Conservation (phyloP, 257 asterid species). For the Ligustrum vulgare region DNA sequence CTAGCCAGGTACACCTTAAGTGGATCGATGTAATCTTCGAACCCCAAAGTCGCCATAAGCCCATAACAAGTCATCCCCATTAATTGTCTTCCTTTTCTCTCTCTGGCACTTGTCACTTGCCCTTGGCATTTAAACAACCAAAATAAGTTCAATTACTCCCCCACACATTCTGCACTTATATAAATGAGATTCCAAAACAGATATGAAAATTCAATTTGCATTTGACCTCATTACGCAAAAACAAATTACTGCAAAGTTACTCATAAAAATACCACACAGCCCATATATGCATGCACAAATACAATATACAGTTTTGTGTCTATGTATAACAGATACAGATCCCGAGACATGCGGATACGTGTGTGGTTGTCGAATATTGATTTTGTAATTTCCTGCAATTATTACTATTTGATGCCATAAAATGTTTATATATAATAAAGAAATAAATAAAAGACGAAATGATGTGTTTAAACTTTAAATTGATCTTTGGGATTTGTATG, state of each 20-base stretch:
- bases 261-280: not conserved
- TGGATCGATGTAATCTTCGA: slow-evolving; percentile 76
- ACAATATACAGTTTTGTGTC: not conserved
- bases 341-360: not conserved
- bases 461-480: not conserved
- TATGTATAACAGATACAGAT: not conserved
- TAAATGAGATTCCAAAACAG: slow-evolving; percentile 8
- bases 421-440: not conserved
- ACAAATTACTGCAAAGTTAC: not conserved
- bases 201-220: not conserved
- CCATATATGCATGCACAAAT: not conserved
- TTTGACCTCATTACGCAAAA: not conserved
- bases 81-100: slow-evolving; percentile 78
- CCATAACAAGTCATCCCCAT: slow-evolving; percentile 79
- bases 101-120: slow-evolving; percentile 87
- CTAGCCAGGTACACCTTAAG: slow-evolving; percentile 64
- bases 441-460: not conserved
- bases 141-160: slow-evolving; percentile 7
- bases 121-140: slow-evolving; percentile 36
- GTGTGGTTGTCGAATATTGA: not conserved
- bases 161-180: not conserved
- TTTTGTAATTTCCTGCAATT: not conserved
- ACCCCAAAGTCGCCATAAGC: slow-evolving; percentile 78
- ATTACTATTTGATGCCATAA: not conserved
- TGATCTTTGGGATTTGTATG: not conserved